Conservation (phyloP, 2,329 filamentous ascomycete genomes). For the Colletotrichum phormii region DNA sequence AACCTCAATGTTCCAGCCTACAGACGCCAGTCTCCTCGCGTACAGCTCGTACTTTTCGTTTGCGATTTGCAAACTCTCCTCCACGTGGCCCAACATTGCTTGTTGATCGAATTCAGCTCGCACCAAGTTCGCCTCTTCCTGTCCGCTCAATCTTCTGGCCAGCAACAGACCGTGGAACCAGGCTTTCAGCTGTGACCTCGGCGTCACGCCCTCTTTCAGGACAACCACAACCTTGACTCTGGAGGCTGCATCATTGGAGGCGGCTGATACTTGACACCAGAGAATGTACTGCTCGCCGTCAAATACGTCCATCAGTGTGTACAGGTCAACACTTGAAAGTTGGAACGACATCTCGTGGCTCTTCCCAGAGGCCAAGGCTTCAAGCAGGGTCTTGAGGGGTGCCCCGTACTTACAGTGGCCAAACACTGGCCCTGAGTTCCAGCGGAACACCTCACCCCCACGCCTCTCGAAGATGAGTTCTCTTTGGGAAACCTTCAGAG, state of each 20-base stretch:
- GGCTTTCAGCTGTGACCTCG: constrained; percentile 28
- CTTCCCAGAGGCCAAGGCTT: neutral
- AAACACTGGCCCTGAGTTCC: constrained; percentile 8
- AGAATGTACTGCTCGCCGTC: constrained; percentile 19
- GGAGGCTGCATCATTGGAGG: neutral
- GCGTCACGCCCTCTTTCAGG: constrained; percentile 23
- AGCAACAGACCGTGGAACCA: constrained; percentile 29
- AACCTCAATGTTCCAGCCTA: constrained; percentile 29
- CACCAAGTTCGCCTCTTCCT: neutral
- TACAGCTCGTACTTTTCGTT: constrained; percentile 23
- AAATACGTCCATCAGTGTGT: constrained; percentile 1
- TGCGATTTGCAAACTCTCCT: neutral
- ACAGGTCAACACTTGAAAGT: constrained; percentile 11
- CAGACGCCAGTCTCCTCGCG: constrained; percentile 1
- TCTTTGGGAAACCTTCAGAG: neutral
- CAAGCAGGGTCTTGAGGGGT: constrained; percentile 7
- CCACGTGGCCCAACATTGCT: constrained; percentile 17
- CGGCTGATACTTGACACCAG: constrained; percentile 6
- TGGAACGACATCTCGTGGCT: neutral
- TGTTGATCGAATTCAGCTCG: neutral
- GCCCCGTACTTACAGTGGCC: constrained; percentile 30
- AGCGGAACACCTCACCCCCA: constrained; percentile 22
- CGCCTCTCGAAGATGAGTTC: constrained; percentile 30
- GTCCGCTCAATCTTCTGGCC: neutral
- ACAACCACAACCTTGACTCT: constrained; percentile 18